A percentile compares a stretch with the other conserved stretches of the same genome.
These are phyloP conservation scores for Solanum phureja DNA, from an alignment of 257 asterid species.

Conservation along the genomic window DNA sequence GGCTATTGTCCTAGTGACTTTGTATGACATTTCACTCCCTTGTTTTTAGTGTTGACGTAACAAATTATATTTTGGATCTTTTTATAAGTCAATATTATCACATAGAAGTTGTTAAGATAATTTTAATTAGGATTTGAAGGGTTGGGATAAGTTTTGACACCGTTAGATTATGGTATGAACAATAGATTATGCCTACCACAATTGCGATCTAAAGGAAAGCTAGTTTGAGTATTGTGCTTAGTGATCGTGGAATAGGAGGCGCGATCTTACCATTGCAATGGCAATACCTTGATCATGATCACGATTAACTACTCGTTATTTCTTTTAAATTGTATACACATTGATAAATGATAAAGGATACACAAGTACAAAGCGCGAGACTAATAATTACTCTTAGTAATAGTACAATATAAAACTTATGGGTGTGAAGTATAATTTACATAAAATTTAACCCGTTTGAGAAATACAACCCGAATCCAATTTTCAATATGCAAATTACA, in stretches of 20 bases:
- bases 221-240: background rate
- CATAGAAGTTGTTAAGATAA: background rate
- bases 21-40: background rate
- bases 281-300: background rate
- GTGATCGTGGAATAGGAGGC: background rate
- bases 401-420: background rate
- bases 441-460: background rate
- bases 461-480: background rate
- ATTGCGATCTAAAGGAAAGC: too few relatives aligned
- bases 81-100: background rate
- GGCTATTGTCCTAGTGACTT: background rate
- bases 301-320: accelerated
- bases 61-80: background rate
- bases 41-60: background rate
- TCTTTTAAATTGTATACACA: background rate
- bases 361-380: background rate
- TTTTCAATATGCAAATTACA: background rate
- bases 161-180: background rate
- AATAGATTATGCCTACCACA: background rate
- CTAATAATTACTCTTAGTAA: background rate
- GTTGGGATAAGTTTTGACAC: background rate
- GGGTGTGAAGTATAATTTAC: background rate
- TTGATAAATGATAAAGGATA: background rate
- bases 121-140: background rate
- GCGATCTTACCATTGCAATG: background rate